phyloP scores from a whole-genome alignment of 257 asterid genomes.

The Fraxinus cuspidata region DNA sequence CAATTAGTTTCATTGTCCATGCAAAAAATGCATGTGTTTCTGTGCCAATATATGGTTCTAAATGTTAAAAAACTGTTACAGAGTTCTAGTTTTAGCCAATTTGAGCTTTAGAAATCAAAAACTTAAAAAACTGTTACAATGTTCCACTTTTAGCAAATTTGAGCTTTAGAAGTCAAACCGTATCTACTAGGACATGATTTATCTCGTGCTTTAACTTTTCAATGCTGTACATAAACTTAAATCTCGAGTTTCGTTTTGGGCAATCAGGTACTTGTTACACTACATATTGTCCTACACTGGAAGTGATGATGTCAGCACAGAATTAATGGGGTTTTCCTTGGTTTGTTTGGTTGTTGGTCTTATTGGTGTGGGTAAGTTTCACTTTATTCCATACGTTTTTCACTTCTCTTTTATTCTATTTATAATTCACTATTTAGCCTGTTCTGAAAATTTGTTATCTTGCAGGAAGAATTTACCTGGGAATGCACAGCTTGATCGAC shows the following conservation, averaged over 20 bases:
- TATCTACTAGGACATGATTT: not conserved
- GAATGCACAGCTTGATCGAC: conserved; percentile 93
- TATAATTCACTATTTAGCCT: conserved; percentile 2
- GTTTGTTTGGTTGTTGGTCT: conserved; percentile 66
- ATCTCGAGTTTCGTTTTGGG: conserved; percentile 24
- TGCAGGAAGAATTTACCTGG: conserved; percentile 92
- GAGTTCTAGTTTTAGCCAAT: not conserved
- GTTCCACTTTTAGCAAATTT: not conserved
- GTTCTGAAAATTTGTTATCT: conserved; percentile 17
- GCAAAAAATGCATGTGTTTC: not conserved
- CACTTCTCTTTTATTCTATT: conserved; percentile 17
- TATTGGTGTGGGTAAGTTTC: conserved; percentile 64
- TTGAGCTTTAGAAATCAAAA: no score
- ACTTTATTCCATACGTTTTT: conserved; percentile 19
- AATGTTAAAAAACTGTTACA: not conserved
- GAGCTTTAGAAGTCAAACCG: not conserved
- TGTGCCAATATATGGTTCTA: not conserved
- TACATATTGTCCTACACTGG: conserved; percentile 55
- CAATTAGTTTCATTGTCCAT: not conserved
- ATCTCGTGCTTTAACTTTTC: conserved; percentile 9
- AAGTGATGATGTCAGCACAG: conserved; percentile 33
- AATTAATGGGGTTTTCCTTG: conserved; percentile 45
- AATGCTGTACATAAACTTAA: conserved; percentile 13
- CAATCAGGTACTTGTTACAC: conserved; percentile 70
- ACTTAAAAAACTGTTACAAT: not conserved